phyloP scores from a whole-genome alignment of 805 yeast species.

The Sugiyamaella mastotermitis region DNA sequence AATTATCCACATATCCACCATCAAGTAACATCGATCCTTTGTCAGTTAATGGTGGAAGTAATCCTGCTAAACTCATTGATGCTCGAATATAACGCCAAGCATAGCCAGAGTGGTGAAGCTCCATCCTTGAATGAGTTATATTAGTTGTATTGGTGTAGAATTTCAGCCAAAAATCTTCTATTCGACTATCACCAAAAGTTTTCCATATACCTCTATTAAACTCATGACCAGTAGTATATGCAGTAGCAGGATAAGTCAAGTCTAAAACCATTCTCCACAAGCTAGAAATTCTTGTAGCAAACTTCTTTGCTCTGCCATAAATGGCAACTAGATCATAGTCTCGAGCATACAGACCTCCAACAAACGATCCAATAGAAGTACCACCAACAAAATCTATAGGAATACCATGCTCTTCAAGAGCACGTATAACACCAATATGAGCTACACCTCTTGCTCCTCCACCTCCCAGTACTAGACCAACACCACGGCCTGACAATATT shows the following conservation, averaged over 20 bases:
- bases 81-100: conserved; percentile 96
- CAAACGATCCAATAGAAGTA: conserved; percentile 91
- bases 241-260: conserved; percentile 86
- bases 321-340: conserved; percentile 89
- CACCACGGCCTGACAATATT: conserved; percentile 84
- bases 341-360: conserved; percentile 90
- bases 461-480: conserved; percentile 92
- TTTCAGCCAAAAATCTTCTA: conserved; percentile 93
- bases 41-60: conserved; percentile 77
- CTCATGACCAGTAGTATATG: conserved; percentile 96
- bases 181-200: conserved; percentile 82
- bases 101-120: conserved; percentile 83
- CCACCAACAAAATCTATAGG: conserved; percentile 96
- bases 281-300: conserved; percentile 74
- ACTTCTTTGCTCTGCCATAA: conserved; percentile 82
- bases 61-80: conserved; percentile 92
- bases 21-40: conserved; percentile 90
- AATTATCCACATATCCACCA: conserved; percentile 93
- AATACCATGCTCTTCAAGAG: conserved; percentile 84
- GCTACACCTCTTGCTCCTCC: conserved; percentile 96
- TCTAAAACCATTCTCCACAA: conserved; percentile 82
- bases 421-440: conserved; percentile 86
- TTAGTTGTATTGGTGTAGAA: conserved; percentile 90
- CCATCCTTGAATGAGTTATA: conserved; percentile 92
- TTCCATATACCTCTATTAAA: conserved; percentile 98